These are phyloP conservation scores for Hypoxylon trugodes DNA, from an alignment of 495 filamentous ascomycete species.

Conservation along the genomic window DNA sequence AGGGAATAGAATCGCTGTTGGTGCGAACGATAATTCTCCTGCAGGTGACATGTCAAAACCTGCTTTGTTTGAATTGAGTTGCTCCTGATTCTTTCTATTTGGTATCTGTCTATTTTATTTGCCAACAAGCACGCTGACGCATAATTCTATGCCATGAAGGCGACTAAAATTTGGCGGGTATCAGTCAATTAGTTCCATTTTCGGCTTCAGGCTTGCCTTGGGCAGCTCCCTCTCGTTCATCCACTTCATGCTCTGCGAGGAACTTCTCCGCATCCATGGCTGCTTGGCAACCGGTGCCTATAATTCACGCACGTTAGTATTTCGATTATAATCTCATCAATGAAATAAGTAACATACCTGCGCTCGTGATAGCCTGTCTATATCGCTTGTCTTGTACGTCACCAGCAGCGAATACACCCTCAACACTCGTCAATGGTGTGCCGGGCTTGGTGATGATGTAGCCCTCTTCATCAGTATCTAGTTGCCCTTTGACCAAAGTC, in stretches of 20 bases:
- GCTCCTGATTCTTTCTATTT: conserved; percentile 29
- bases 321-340: neutral
- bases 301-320: conserved; percentile 46
- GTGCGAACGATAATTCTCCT: neutral
- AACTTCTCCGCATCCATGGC: conserved; percentile 95
- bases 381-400: conserved; percentile 99
- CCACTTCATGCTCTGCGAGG: conserved; percentile 76
- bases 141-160: conserved; percentile 12
- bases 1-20: neutral
- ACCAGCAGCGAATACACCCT: conserved; percentile 95
- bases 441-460: conserved; percentile 92
- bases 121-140: conserved; percentile 12
- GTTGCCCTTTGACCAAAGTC: conserved; percentile 81
- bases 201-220: conserved; percentile 44
- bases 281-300: conserved; percentile 92
- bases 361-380: conserved; percentile 96
- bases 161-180: conserved; percentile 20
- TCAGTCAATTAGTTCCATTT: no score
- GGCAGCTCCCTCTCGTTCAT: conserved; percentile 43
- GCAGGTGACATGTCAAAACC: neutral
- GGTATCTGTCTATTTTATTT: conserved; percentile 31
- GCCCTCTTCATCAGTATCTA: conserved; percentile 82
- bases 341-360: conserved; percentile 68
- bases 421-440: conserved; percentile 84
- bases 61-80: neutral